phyloP scores from a whole-genome alignment of 352 stramenopile genomes.

The Blastocystis sp. region DNA sequence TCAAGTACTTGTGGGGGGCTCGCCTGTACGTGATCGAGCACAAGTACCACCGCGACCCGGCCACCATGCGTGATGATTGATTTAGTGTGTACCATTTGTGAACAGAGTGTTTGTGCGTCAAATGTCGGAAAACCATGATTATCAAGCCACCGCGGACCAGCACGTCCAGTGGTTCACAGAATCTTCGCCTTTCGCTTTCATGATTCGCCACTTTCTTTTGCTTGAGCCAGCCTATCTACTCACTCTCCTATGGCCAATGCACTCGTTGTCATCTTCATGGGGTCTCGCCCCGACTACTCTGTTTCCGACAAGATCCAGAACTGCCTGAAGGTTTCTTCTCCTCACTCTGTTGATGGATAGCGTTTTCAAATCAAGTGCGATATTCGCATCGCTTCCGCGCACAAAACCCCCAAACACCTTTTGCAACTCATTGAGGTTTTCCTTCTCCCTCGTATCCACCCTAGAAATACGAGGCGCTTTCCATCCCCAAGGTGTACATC shows the following conservation, averaged over 20 bases:
- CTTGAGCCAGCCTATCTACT: background rate
- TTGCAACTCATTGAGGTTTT: background rate
- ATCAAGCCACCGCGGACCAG: background rate
- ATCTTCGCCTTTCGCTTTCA: background rate
- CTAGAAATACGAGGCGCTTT: constrained; percentile 2
- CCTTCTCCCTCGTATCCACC: background rate
- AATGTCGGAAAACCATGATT: background rate
- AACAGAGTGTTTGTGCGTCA: background rate
- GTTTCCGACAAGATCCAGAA: constrained; percentile 4
- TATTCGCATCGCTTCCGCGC: background rate
- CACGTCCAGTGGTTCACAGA: background rate
- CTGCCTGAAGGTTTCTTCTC: background rate
- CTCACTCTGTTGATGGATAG: background rate
- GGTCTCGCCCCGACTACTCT: background rate
- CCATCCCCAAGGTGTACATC: constrained; percentile 11
- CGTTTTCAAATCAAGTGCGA: constrained; percentile 10
- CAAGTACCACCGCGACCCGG: constrained; percentile 24
- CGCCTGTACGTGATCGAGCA: constrained; percentile 45
- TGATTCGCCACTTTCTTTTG: background rate
- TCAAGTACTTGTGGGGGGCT: constrained; percentile 41
- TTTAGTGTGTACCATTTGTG: background rate
- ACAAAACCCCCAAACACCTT: constrained; percentile 3
- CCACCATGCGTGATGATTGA: constrained; percentile 8
- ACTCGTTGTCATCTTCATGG: constrained; percentile 17
- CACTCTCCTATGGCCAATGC: background rate